A percentile compares a stretch with the other conserved stretches of the same genome.
phyloP scores from a whole-genome alignment of 2,329 filamentous ascomycete species.

The Aureobasidium sp. region DNA sequence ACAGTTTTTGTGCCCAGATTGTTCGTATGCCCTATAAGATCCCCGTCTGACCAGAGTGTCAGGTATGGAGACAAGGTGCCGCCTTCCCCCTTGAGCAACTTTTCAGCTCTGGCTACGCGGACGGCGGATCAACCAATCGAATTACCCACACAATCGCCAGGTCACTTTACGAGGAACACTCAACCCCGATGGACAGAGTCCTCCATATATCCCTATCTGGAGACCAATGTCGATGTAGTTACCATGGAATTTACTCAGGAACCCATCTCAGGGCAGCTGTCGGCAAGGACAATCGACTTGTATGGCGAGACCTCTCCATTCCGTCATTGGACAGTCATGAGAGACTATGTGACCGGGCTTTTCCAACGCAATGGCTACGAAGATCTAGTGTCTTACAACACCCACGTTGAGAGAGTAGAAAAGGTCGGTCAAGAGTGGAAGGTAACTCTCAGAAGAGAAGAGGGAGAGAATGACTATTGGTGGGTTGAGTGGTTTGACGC shows the following conservation, averaged over 20 bases:
- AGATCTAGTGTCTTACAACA: slow-evolving; percentile 48
- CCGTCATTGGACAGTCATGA: slow-evolving; percentile 53
- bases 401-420: slow-evolving; percentile 54
- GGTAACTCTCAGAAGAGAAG: slow-evolving; percentile 19
- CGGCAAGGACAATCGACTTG: slow-evolving; percentile 36
- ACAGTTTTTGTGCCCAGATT: too few species aligned
- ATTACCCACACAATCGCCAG: slow-evolving; percentile 44
- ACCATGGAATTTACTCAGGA: slow-evolving; percentile 57
- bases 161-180: slow-evolving; percentile 35
- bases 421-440: slow-evolving; percentile 32
- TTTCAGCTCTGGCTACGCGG: slow-evolving; percentile 40
- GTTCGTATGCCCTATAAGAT: too few species aligned
- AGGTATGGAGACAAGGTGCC: slow-evolving; percentile 25
- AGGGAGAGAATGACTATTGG: slow-evolving; percentile 46
- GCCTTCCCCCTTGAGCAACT: slow-evolving; percentile 39
- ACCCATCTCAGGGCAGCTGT: slow-evolving; percentile 42
- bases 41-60: background rate
- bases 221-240: slow-evolving; percentile 55
- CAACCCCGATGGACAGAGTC: slow-evolving; percentile 51
- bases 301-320: slow-evolving; percentile 57
- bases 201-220: slow-evolving; percentile 55
- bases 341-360: slow-evolving; percentile 48
- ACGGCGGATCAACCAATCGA: slow-evolving; percentile 45
- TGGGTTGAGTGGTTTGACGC: slow-evolving; percentile 52
- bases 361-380: slow-evolving; percentile 49